Evolutionary conservation across 805 yeast genomes (phyloP).

Genomic region (Ogataea polymorpha): DNA sequence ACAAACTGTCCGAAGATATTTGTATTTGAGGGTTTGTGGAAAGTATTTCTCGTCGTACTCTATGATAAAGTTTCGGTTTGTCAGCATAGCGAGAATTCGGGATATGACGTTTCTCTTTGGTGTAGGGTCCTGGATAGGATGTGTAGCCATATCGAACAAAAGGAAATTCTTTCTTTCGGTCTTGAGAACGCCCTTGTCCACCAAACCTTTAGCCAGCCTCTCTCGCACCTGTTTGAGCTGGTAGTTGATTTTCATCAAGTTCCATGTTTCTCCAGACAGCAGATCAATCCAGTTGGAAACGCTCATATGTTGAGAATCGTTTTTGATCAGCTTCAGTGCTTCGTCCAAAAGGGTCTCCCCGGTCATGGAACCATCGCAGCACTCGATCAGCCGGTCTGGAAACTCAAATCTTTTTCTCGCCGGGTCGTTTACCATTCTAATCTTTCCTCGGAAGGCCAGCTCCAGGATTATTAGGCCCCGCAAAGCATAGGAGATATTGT

Average conservation of each 20-base stretch:
- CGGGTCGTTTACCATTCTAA: slow-evolving; percentile 87
- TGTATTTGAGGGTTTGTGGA: slow-evolving; percentile 64
- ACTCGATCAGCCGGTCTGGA: slow-evolving; percentile 83
- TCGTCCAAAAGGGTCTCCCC: slow-evolving; percentile 96
- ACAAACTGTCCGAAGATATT: slow-evolving; percentile 72
- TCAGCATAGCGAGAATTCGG: slow-evolving; percentile 67
- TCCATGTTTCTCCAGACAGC: slow-evolving; percentile 96
- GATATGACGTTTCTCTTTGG: slow-evolving; percentile 79
- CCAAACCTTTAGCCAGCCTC: slow-evolving; percentile 92
- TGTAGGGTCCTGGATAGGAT: slow-evolving; percentile 84
- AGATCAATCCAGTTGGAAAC: slow-evolving; percentile 93
- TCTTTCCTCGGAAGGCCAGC: slow-evolving; percentile 85
- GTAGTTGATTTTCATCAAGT: slow-evolving; percentile 86
- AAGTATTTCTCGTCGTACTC: slow-evolving; percentile 58
- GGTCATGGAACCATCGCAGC: slow-evolving; percentile 78
- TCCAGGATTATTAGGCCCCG: slow-evolving; percentile 93
- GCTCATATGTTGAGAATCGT: slow-evolving; percentile 71
- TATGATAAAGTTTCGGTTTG: slow-evolving; percentile 64
- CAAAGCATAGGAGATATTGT: slow-evolving; percentile 91
- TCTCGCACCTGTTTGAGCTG: slow-evolving; percentile 97
- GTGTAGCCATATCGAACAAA: slow-evolving; percentile 97
- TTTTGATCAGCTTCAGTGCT: slow-evolving; percentile 84
- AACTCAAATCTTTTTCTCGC: slow-evolving; percentile 86
- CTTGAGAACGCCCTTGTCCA: slow-evolving; percentile 93
- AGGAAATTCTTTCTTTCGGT: slow-evolving; percentile 94